Evolutionary conservation across 140 eudicot species (phyloP).

Genomic region (Stevia rebaudiana): DNA sequence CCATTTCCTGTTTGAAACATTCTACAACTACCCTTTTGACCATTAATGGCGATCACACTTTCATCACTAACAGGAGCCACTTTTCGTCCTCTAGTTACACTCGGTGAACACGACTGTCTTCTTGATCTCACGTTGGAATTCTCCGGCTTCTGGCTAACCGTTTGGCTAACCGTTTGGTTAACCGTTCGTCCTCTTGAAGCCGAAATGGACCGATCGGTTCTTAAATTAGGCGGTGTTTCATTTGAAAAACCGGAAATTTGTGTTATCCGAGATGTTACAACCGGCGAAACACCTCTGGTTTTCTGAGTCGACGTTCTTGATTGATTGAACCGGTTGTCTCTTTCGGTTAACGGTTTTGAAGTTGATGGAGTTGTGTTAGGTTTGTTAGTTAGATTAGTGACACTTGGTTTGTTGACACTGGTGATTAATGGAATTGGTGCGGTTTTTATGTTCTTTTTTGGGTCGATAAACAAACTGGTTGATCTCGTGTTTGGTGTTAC

Average conservation of each 20-base stretch:
- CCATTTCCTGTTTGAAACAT: slow-evolving; percentile 37
- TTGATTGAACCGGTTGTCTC: slow-evolving; percentile 30
- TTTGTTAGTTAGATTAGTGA: slow-evolving; percentile 16
- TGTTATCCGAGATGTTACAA: slow-evolving; percentile 30
- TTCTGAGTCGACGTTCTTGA: slow-evolving; percentile 33
- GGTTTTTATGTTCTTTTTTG: slow-evolving; percentile 52
- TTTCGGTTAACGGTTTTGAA: slow-evolving; percentile 27
- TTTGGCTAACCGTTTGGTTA: slow-evolving; percentile 7
- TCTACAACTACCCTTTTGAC: slow-evolving; percentile 16
- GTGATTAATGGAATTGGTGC: slow-evolving; percentile 35
- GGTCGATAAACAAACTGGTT: slow-evolving; percentile 27
- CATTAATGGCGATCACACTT: neutral
- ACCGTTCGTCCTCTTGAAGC: slow-evolving; percentile 40
- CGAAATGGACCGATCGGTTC: slow-evolving; percentile 46
- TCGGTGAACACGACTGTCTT: slow-evolving; percentile 67
- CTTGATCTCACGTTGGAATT: slow-evolving; percentile 23
- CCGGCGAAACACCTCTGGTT: slow-evolving; percentile 52
- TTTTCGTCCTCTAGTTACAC: slow-evolving; percentile 57
- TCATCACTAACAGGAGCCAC: slow-evolving; percentile 29
- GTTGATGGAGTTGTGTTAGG: slow-evolving; percentile 10
- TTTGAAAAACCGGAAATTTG: slow-evolving; percentile 38
- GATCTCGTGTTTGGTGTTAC: slow-evolving; percentile 46
- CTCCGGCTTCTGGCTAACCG: slow-evolving; percentile 25
- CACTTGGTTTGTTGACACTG: slow-evolving; percentile 22
- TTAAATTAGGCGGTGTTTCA: slow-evolving; percentile 55